Base-by-base conservation (phyloP, 768 basidiomycete genomes). In the Hygrophoropsis aurantiaca region DNA sequence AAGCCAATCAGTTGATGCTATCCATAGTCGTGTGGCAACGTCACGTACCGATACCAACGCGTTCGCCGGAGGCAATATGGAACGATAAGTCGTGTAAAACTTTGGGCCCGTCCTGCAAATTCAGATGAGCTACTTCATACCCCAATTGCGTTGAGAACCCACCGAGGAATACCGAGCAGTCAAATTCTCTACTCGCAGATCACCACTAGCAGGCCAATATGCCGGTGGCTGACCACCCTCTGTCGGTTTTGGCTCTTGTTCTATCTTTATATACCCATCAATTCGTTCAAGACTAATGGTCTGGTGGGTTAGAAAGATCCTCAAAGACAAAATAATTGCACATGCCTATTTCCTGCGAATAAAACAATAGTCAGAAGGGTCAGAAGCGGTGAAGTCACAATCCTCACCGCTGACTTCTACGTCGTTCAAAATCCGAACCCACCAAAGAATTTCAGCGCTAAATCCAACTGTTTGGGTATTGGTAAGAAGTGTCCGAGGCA, bases 191-290 rank as follows among this genome's bases (percentile, higher is more conserved):
- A 81, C 74, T 3, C 62, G 54, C 16, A 84, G 64, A 11, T 71
- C 64, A 1, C 82, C 82, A 23, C 75, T 77, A 1, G 81, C 69
- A 4, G 82, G 82, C 82, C 82, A 85, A 47, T 81, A 77, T 0
- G 82, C 82, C 4, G 82, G 81, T 2, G 82, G 82, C 15, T 71
- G 58, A 3, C 74, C 74, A 5, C 64, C 51, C 21, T 62, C 51
- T 0, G 68, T 68, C 1, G 72, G 51, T 43, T 68, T 65, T 0
- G 73, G 71, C 57, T 84, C 82, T 48, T 79, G 78, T 40, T 81
- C 80, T 34, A 81, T 78, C n/a, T 68, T 61, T 26, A 82, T 59
- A 55, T 82, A 84, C 36, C 75, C 75, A 38, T 75, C 67, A 35
- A 84, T 71, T 35, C 81, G 72, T 57, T 81, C 74, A 39, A 77